Evolutionary conservation across 768 basidiomycete genomes (phyloP), one percentile per base, ranked within the genome.

Genomic region (Leccinellum albellum): DNA sequence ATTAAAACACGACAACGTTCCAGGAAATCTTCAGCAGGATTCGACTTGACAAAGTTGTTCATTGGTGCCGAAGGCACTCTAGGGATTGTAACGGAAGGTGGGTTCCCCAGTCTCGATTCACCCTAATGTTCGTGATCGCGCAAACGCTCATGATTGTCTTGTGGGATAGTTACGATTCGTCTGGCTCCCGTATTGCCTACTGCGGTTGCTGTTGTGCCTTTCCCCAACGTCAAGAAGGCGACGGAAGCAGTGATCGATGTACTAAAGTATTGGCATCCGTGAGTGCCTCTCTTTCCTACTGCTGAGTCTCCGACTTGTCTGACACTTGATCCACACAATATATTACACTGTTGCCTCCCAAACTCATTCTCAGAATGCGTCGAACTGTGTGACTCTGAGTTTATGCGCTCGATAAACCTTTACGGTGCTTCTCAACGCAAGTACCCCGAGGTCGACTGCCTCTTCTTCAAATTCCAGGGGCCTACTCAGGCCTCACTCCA

Each of bases 381-480:
- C 37, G 93, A 95, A 63, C 82, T 94, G 7, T 78, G 90, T 26
- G 93, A 96, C 68, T 80, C 83, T 47, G 71, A 78, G 44, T 85
- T 86, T 69, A 87, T 91, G 81, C 70, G 75, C 35, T 80, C 86
- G 6, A 78, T 79, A 35, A 86, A 88, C 69, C 73, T 74, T 44
- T 81, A 74, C 55, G 82, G 82, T 62, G 77, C 74, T 61, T 85
- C 81, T 28, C 69, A 69, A 33, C 79, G 76, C 35, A 78, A 78
- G 59, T 91, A 85, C 72, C 80, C 82, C 1, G 83, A 80, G 52
- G 75, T 74, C 23, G 89, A 92, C 67, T 83, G 81, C 23, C 77
- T 96, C 12, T 91, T 92, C 75, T 89, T 96, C 80, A 92, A 94
- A 70, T 85, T 96, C 70, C 89, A 92, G 64, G 89, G 89, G 10